Conservation (phyloP, 2,329 filamentous ascomycete species). For the Emergomyces orientalis region DNA sequence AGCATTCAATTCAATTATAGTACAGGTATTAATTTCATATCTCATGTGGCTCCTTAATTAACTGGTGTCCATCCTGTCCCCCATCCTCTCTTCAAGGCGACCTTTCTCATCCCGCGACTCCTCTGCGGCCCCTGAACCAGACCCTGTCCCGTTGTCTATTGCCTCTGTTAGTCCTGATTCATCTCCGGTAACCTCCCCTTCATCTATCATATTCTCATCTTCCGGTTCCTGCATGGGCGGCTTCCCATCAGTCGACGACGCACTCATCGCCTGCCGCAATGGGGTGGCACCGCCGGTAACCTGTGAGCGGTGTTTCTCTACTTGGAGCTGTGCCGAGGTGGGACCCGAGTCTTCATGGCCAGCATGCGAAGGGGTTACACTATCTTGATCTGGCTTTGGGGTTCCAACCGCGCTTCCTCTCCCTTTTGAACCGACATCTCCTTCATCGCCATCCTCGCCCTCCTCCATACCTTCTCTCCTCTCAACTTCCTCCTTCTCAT, state of each 20-base stretch:
- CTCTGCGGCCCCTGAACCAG: slow-evolving; percentile 23
- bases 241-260: slow-evolving; percentile 25
- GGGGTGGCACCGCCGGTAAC: slow-evolving; percentile 28
- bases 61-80: slow-evolving; percentile 60
- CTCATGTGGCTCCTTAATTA: slow-evolving; percentile 17
- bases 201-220: slow-evolving; percentile 53
- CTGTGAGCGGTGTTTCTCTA: slow-evolving; percentile 25
- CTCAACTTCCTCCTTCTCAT: slow-evolving; percentile 93
- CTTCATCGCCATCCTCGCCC: slow-evolving; percentile 49
- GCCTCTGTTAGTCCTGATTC: slow-evolving; percentile 25
- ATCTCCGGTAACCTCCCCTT: slow-evolving; percentile 32
- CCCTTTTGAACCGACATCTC: slow-evolving; percentile 42
- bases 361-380: slow-evolving; percentile 27
- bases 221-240: slow-evolving; percentile 37
- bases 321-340: slow-evolving; percentile 20
- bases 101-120: slow-evolving; percentile 42
- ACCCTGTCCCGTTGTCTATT: slow-evolving; percentile 12
- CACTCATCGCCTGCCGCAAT: slow-evolving; percentile 29
- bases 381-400: slow-evolving; percentile 42
- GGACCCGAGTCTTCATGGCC: slow-evolving; percentile 27
- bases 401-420: slow-evolving; percentile 41
- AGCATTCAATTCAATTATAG: not conserved
- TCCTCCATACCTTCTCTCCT: slow-evolving; percentile 70
- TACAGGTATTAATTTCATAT: slow-evolving; percentile 5
- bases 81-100: slow-evolving; percentile 36